A percentile compares a stretch with the other conserved stretches of the same genome.
phyloP scores from a whole-genome alignment of 129 eudicot species.

The Artemisia argyi region DNA sequence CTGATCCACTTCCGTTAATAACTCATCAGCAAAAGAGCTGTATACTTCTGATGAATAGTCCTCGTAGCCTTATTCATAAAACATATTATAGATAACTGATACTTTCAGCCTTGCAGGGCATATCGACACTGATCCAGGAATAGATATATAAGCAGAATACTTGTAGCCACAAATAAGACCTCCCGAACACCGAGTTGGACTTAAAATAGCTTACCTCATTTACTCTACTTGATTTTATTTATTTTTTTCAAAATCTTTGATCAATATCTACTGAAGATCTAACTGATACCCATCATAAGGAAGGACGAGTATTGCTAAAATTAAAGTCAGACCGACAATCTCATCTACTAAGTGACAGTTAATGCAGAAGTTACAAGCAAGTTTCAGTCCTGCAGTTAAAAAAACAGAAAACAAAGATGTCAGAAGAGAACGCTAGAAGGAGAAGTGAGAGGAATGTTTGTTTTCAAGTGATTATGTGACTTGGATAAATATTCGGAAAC shows the following conservation, averaged over 20 bases:
- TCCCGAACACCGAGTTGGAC: conserved; percentile 21
- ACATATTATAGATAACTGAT: not conserved
- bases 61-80: conserved; percentile 48
- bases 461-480: no score
- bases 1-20: conserved; percentile 44
- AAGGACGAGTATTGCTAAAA: conserved; percentile 29
- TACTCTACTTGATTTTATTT: conserved; percentile 23
- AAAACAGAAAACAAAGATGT: conserved; percentile 18
- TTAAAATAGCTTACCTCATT: conserved; percentile 32
- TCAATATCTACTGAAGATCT: conserved; percentile 31
- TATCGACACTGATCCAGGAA: conserved; percentile 37
- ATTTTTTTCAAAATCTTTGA: conserved; percentile 36
- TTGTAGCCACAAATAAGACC: conserved; percentile 24
- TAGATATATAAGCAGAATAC: conserved; percentile 15
- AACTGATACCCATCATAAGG: conserved; percentile 40
- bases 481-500: no score
- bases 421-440: conserved; percentile 1
- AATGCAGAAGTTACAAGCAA: conserved; percentile 41
- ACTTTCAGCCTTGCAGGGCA: conserved; percentile 28
- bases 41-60: conserved; percentile 40
- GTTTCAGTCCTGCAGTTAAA: conserved; percentile 44
- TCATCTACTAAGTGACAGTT: conserved; percentile 35
- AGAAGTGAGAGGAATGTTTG: not conserved
- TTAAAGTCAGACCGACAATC: conserved; percentile 32
- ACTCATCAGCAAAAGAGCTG: conserved; percentile 30